phyloP scores from a whole-genome alignment of 495 filamentous ascomycete genomes.

The Penicillium soppii region DNA sequence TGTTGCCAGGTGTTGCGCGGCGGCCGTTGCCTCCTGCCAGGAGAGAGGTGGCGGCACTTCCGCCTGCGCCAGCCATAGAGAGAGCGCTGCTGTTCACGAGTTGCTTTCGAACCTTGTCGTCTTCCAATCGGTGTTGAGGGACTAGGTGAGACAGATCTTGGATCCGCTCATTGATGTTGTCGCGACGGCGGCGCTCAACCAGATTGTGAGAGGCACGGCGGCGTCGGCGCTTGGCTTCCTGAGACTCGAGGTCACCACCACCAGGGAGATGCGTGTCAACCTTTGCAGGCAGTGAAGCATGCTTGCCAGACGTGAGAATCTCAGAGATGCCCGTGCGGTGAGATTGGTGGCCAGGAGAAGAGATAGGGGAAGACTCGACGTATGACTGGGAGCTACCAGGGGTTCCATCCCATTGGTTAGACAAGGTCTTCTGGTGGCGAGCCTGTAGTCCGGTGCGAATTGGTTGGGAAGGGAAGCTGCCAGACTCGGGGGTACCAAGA shows the following conservation, averaged over 20 bases:
- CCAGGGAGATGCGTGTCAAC: slow-evolving; percentile 57
- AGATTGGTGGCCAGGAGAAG: slow-evolving; percentile 59
- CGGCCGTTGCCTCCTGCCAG: slow-evolving; percentile 82
- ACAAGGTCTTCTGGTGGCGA: slow-evolving; percentile 77
- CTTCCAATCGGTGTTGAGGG: slow-evolving; percentile 87
- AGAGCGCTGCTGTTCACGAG: slow-evolving; percentile 86
- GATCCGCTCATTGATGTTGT: slow-evolving; percentile 98
- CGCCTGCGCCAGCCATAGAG: slow-evolving; percentile 71
- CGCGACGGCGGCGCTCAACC: slow-evolving; percentile 88
- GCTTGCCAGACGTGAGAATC: slow-evolving; percentile 66
- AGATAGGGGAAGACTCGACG: slow-evolving; percentile 72
- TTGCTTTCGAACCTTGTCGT: slow-evolving; percentile 95
- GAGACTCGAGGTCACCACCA: slow-evolving; percentile 60
- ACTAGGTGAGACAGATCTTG: slow-evolving; percentile 94
- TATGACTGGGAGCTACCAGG: slow-evolving; percentile 77
- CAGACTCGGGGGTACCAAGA: slow-evolving; percentile 62
- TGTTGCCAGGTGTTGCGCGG: slow-evolving; percentile 79
- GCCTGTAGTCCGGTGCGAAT: slow-evolving; percentile 63
- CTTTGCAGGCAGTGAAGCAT: slow-evolving; percentile 68
- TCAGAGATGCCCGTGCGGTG: slow-evolving; percentile 67
- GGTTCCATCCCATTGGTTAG: slow-evolving; percentile 78
- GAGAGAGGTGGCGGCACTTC: slow-evolving; percentile 78
- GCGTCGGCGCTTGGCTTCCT: slow-evolving; percentile 89
- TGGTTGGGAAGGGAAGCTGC: slow-evolving; percentile 71
- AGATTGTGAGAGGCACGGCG: slow-evolving; percentile 94